These are phyloP conservation scores for Metarhizium guizhouense DNA, from an alignment of 2,329 filamentous ascomycete genomes.

Conservation along the genomic window DNA sequence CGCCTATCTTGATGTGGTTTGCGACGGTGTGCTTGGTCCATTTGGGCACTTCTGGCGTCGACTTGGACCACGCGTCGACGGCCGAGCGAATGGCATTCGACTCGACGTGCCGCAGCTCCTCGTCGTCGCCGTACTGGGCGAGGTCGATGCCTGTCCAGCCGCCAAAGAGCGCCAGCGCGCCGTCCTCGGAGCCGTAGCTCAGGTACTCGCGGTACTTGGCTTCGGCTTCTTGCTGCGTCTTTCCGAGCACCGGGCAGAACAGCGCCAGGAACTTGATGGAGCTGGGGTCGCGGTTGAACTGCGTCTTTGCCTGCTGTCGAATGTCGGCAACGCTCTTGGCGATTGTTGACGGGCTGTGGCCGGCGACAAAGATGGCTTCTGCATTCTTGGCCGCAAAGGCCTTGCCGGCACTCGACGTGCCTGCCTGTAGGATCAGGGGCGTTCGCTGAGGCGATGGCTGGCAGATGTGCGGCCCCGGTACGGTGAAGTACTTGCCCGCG, in stretches of 20 bases:
- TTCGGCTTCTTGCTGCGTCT: slow-evolving; percentile 50
- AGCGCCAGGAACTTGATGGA: slow-evolving; percentile 53
- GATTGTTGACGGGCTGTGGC: slow-evolving; percentile 45
- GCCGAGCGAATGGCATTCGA: slow-evolving; percentile 50
- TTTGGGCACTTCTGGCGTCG: slow-evolving; percentile 19
- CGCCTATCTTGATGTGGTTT: slow-evolving; percentile 23
- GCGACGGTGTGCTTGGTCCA: slow-evolving; percentile 27
- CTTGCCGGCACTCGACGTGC: slow-evolving; percentile 51
- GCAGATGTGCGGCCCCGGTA: slow-evolving; percentile 51
- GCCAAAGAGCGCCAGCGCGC: slow-evolving; percentile 54
- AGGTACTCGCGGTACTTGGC: slow-evolving; percentile 40
- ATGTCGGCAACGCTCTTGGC: slow-evolving; percentile 49
- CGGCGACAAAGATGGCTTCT: slow-evolving; percentile 55
- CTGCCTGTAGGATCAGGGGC: slow-evolving; percentile 55
- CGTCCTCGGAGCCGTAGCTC: slow-evolving; percentile 49
- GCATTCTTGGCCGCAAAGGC: slow-evolving; percentile 54
- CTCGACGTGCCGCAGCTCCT: slow-evolving; percentile 53
- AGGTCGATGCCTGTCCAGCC: slow-evolving; percentile 61
- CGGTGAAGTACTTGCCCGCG: slow-evolving; percentile 47
- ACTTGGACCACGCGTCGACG: slow-evolving; percentile 36
- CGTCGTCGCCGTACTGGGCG: slow-evolving; percentile 49
- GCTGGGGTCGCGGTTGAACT: slow-evolving; percentile 41
- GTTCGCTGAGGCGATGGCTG: slow-evolving; percentile 55
- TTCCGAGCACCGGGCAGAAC: slow-evolving; percentile 48
- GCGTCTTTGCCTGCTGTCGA: slow-evolving; percentile 35